phyloP scores from a whole-genome alignment of 257 asterid species.

The Rhazya stricta region DNA sequence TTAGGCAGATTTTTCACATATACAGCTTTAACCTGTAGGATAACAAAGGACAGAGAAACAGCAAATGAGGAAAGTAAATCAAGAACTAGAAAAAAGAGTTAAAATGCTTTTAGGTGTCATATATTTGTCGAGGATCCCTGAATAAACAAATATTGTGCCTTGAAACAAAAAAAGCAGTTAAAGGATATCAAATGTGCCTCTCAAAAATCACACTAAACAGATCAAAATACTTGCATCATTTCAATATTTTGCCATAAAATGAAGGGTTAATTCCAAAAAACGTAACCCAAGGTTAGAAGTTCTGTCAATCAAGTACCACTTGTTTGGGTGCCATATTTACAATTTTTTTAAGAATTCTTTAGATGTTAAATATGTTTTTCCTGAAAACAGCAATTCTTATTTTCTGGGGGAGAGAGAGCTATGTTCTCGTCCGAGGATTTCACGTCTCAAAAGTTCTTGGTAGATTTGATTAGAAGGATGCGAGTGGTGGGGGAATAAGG shows the following conservation, averaged over 20 bases:
- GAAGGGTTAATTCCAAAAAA: no score
- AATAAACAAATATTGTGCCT: neutral
- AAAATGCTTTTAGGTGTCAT: neutral
- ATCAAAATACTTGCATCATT: neutral
- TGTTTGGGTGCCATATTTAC: no score
- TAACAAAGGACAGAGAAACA: constrained; percentile 9
- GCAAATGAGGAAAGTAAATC: neutral
- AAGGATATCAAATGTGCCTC: neutral
- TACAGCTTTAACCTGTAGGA: constrained; percentile 78
- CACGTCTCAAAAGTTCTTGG: no score
- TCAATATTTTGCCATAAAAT: neutral
- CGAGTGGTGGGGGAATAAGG: no score
- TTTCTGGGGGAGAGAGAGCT: no score
- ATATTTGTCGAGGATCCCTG: neutral
- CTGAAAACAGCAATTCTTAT: no score
- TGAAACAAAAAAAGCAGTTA: constrained; percentile 1
- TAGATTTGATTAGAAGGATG: no score
- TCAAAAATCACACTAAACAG: neutral
- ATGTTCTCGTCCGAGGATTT: no score
- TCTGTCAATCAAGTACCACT: no score
- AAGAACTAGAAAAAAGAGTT: neutral
- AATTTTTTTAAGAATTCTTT: no score
- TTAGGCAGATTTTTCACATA: constrained; percentile 92
- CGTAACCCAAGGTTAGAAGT: no score
- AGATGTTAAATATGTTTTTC: no score